These are phyloP conservation scores for Lanmaoa rubissima DNA, from an alignment of 768 basidiomycete species.

Conservation along the genomic window DNA sequence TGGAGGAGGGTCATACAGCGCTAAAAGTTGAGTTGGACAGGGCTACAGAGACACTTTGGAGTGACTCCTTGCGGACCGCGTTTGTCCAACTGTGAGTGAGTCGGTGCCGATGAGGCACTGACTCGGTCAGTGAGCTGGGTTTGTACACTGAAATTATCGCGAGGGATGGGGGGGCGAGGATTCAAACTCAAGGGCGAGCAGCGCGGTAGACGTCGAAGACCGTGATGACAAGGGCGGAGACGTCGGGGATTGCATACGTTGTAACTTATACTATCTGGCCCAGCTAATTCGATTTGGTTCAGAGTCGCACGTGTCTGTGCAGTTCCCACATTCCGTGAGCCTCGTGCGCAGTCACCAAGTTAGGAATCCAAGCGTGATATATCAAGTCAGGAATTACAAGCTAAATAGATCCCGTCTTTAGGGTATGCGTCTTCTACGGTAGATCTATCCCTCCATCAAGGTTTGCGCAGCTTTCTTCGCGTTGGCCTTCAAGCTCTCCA, in stretches of 20 bases:
- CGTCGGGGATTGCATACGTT: background rate
- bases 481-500: slow-evolving; percentile 72
- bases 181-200: background rate
- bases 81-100: slow-evolving; percentile 15
- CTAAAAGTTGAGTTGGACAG: slow-evolving; percentile 14
- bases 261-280: background rate
- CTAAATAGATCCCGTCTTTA: background rate
- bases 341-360: background rate
- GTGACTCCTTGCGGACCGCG: slow-evolving; percentile 26
- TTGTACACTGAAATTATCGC: background rate
- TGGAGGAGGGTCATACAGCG: slow-evolving; percentile 77
- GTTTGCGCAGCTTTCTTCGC: slow-evolving; percentile 74
- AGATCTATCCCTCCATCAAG: slow-evolving; percentile 36
- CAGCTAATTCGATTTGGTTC: background rate
- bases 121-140: background rate
- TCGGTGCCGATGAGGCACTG: slow-evolving; percentile 17
- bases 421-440: slow-evolving; percentile 3
- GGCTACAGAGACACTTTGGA: slow-evolving; percentile 21
- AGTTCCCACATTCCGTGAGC: background rate
- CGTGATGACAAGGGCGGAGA: background rate
- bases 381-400: background rate
- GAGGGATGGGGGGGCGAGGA: background rate
- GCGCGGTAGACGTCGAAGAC: background rate
- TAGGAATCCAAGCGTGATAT: background rate
- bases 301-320: slow-evolving; percentile 14